These are phyloP conservation scores for Diaporthe sp. DNA, from an alignment of 2,329 filamentous ascomycete species.

Conservation along the genomic window DNA sequence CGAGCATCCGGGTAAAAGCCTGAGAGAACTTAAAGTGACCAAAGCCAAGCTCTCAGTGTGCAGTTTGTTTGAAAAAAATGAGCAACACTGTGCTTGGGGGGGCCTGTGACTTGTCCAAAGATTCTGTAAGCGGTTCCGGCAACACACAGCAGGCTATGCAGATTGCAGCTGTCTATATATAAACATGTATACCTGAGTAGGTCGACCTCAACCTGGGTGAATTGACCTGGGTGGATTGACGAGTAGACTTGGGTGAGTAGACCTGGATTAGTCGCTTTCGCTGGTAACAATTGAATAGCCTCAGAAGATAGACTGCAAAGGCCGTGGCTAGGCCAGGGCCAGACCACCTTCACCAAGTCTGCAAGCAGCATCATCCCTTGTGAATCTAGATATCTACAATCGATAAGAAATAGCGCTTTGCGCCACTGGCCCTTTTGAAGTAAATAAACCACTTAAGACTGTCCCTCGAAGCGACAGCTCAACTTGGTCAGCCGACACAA, in stretches of 20 bases:
- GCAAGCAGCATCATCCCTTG: too few species aligned
- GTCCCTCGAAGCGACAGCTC: neutral
- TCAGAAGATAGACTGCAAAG: neutral
- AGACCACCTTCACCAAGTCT: neutral
- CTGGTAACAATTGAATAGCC: neutral
- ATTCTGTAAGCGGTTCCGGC: too few species aligned
- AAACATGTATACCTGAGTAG: too few species aligned
- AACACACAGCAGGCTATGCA: neutral
- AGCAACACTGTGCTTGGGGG: too few species aligned
- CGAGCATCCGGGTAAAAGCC: neutral
- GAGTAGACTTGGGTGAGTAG: too few species aligned
- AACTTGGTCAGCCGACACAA: neutral
- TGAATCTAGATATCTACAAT: neutral
- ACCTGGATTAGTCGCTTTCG: neutral
- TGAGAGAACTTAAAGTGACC: neutral
- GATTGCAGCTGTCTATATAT: neutral
- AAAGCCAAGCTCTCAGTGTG: too few species aligned
- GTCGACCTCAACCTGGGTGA: too few species aligned
- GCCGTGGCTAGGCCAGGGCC: accelerated
- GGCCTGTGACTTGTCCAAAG: too few species aligned
- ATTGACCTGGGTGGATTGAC: too few species aligned
- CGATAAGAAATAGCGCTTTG: neutral
- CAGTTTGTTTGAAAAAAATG: too few species aligned
- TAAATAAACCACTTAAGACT: neutral
- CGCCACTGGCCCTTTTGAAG: neutral